A percentile compares a stretch with the other conserved stretches of the same genome.
These are phyloP conservation scores for Fraxinus sp. DNA, from an alignment of 305 asterid species.

Conservation along the genomic window DNA sequence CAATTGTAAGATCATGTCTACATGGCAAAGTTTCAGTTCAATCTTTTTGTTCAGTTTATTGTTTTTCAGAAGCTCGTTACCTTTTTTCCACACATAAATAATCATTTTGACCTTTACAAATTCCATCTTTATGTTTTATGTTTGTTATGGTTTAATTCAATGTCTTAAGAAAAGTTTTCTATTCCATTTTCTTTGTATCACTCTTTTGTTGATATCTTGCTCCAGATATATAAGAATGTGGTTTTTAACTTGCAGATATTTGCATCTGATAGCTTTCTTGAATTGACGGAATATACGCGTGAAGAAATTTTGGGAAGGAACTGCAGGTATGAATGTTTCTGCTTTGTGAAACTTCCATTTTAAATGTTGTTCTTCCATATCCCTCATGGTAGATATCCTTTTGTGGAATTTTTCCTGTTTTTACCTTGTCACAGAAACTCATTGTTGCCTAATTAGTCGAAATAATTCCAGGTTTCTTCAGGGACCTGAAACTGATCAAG, in stretches of 20 bases:
- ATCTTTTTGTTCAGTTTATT: constrained; percentile 10
- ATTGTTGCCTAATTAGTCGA: constrained; percentile 23
- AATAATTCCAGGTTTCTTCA: constrained; percentile 79
- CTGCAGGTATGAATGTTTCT: constrained; percentile 61
- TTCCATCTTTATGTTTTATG: neutral
- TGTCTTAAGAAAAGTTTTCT: neutral
- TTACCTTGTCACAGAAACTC: constrained; percentile 5
- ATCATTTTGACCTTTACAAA: constrained; percentile 18
- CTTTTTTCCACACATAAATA: neutral
- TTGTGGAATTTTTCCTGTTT: constrained; percentile 2
- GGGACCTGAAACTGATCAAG: constrained; percentile 98
- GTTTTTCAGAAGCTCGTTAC: neutral
- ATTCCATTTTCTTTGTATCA: constrained; percentile 11
- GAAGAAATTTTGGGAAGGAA: constrained; percentile 98
- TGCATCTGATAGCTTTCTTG: constrained; percentile 98
- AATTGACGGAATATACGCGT: constrained; percentile 87
- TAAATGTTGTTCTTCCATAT: neutral
- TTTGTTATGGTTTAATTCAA: neutral
- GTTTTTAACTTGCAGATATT: constrained; percentile 68
- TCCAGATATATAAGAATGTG: constrained; percentile 20
- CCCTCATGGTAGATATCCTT: neutral
- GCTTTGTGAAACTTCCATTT: neutral
- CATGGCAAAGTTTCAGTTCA: neutral
- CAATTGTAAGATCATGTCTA: constrained; percentile 64
- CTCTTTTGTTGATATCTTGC: constrained; percentile 19